Base-by-base conservation (phyloP, 2,329 filamentous ascomycete genomes). In the Colletotrichum zoysiae region DNA sequence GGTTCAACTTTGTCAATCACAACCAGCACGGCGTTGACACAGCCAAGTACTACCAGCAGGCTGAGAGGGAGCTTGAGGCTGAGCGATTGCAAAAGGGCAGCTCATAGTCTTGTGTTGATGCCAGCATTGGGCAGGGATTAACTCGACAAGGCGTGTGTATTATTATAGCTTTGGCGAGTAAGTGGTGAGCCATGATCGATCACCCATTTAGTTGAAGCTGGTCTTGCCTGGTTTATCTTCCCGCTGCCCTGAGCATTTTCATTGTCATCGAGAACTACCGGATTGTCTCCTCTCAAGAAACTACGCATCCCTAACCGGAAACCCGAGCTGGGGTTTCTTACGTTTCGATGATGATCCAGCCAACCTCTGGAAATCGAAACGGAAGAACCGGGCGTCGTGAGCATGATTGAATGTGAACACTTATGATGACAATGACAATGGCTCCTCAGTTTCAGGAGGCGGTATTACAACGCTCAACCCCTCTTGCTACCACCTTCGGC, bases 1-100 rank as follows among this genome's bases (percentile, higher is more conserved):
- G 95, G 96, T 95, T 97, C 85, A 99, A 99, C 87, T 93, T 99
- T 84, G 95, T 97, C 79, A 98, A 99, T 84, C 96, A 99, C 84
- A 91, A 90, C 80, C 86, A 97, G 89, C 96, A 99, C 82, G 96
- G 96, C 77, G 93, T 99, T 71, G 96, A 99, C 82, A 99, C 96
- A 42, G 95, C 95, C 75, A 99, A 99, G 86, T 99, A 99, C 86
- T 99, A 97, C 84, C 92, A 92, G 81, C 94, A 97, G 82, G 96
- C 96, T 9, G 96, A 99, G 87, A 88, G 92, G 81, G 96, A 99
- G 83, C 84, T 99, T 78, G 96, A 97, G 84, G 91, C 91, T 50
- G 95, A 97, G 86, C 75, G 73, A 44, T 20, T 70, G 40, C 38
- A 60, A 20, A 75, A 74, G 50, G 20, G 26, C 30, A 51, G 51